phyloP scores from a whole-genome alignment of 345 rosid species.

The Noccaea caerulescens region DNA sequence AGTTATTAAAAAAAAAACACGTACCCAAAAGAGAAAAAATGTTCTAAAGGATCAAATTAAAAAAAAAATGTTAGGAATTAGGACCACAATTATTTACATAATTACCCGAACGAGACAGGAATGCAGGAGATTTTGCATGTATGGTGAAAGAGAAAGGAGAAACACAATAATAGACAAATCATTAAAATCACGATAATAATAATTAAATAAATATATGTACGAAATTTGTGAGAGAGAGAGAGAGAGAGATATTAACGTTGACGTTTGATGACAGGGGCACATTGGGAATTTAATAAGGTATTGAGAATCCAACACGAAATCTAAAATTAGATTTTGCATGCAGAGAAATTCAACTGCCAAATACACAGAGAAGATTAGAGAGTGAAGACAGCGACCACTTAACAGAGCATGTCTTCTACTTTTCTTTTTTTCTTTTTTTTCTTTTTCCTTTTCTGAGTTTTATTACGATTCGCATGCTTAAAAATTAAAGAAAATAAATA shows the following conservation, averaged over 20 bases:
- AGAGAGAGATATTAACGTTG: conserved; percentile 36
- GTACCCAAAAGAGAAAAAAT: not conserved
- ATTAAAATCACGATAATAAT: conserved; percentile 40
- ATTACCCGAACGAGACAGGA: conserved; percentile 45
- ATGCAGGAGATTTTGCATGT: conserved; percentile 44
- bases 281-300: conserved; percentile 28
- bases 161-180: conserved; percentile 42
- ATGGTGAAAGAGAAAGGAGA: conserved; percentile 42
- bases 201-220: not conserved
- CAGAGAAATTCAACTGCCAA: conserved; percentile 46
- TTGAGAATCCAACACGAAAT: conserved; percentile 49
- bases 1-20: conserved; percentile 23
- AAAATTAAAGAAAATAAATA: conserved; percentile 4
- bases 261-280: conserved; percentile 42
- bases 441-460: not conserved
- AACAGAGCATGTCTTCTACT: conserved; percentile 40
- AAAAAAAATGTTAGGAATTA: conserved; percentile 13
- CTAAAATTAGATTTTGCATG: conserved; percentile 50
- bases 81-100: conserved; percentile 41
- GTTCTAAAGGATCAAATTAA: not conserved
- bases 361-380: conserved; percentile 43
- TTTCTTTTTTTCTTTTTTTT: not conserved
- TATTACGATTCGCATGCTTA: conserved; percentile 40
- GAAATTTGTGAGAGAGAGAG: not conserved
- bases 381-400: conserved; percentile 47